Evolutionary conservation across 345 rosid genomes (phyloP).

Genomic region (Eucalyptus regnans): DNA sequence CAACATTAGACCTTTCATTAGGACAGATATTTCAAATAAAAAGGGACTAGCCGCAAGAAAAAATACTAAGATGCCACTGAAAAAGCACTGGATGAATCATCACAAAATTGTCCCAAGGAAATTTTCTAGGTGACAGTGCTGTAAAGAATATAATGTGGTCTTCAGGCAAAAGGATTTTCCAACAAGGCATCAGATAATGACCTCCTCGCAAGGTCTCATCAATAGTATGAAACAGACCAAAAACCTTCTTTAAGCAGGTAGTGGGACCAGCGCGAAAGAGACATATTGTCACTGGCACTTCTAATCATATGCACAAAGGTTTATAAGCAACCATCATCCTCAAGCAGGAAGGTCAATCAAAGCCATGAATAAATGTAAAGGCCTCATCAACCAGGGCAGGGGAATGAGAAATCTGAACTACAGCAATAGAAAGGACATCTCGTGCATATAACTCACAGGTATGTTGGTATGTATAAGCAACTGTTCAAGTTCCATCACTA

Average conservation of each 20-base stretch:
- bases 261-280: neutral
- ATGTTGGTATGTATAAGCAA: constrained; percentile 57
- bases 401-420: neutral
- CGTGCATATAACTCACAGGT: constrained; percentile 54
- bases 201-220: neutral
- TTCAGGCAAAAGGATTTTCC: neutral
- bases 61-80: neutral
- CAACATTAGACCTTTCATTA: neutral
- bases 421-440: neutral
- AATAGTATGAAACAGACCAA: neutral
- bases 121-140: neutral
- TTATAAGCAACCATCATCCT: neutral
- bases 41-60: neutral
- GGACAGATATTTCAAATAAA: neutral
- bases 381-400: neutral
- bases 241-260: neutral
- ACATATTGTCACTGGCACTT: neutral
- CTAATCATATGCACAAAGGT: neutral
- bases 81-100: neutral
- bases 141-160: neutral
- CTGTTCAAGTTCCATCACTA: constrained; percentile 56
- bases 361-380: neutral
- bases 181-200: neutral
- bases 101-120: neutral
- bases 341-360: neutral